Evolutionary conservation across 2,329 filamentous ascomycete species (phyloP).

Genomic region (Calonectria crousiana): DNA sequence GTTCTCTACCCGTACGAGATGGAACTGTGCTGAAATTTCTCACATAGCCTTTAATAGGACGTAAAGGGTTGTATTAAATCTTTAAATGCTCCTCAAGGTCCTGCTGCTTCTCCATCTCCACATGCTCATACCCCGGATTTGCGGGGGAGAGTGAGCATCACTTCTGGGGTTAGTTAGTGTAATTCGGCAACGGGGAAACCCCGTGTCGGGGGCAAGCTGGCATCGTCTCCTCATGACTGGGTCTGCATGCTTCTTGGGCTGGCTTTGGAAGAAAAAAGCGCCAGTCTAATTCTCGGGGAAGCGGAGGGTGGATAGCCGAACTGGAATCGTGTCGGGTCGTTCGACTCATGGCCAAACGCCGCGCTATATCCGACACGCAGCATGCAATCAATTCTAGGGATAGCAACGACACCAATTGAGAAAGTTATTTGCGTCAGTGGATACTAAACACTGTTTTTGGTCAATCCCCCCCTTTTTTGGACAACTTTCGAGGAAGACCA

Average conservation of each 20-base stretch:
- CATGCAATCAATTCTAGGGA: neutral
- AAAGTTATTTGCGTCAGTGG: neutral
- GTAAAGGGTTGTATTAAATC: neutral
- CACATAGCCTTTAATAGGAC: neutral
- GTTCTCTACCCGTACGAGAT: neutral
- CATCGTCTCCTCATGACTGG: neutral
- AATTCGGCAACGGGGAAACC: neutral
- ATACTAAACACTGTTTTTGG: neutral
- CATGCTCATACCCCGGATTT: neutral
- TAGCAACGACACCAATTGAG: neutral
- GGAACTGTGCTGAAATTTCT: neutral
- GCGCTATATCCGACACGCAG: neutral
- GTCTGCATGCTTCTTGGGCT: neutral
- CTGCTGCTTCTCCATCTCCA: neutral
- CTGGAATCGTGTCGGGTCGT: neutral
- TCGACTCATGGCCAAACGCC: neutral
- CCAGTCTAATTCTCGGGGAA: neutral
- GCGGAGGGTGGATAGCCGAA: neutral
- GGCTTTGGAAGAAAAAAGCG: neutral
- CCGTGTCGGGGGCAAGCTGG: neutral
- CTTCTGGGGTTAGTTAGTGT: neutral
- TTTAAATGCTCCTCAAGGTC: neutral
- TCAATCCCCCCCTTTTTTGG: neutral
- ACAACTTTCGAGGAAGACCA: neutral
- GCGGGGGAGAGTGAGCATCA: neutral